A percentile compares a stretch with the other conserved stretches of the same genome.
Conservation (phyloP, 2,329 filamentous ascomycete species). For the Arthrobotrys sphaeroides region DNA sequence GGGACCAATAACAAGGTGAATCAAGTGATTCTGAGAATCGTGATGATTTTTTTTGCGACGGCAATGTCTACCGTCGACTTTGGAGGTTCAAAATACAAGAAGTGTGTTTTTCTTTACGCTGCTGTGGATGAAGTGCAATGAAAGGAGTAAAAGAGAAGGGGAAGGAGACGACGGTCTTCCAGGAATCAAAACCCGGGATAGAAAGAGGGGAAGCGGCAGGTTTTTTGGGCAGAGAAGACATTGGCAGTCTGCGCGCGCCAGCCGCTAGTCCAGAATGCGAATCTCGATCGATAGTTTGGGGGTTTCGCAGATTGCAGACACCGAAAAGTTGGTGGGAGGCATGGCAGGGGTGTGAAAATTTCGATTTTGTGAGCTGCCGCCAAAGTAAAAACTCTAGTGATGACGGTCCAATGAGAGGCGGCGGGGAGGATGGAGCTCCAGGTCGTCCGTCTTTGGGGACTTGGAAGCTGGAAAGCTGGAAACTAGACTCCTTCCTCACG, state of each 20-base stretch:
- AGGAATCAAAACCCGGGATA: constrained; percentile 8
- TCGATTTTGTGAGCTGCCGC: constrained; percentile 21
- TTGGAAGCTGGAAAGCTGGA: not conserved
- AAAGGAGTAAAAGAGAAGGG: not conserved
- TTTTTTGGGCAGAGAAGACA: constrained; percentile 17
- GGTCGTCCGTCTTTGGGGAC: not conserved
- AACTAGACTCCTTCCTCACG: not conserved
- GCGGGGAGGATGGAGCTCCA: not conserved
- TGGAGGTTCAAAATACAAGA: constrained; percentile 6
- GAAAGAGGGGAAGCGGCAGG: constrained; percentile 53
- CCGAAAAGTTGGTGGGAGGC: not conserved
- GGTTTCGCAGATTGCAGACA: not conserved
- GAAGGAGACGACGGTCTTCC: not conserved
- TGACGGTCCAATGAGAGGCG: not conserved
- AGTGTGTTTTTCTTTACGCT: not conserved
- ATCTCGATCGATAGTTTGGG: constrained; percentile 29
- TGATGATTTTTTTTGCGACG: constrained; percentile 1
- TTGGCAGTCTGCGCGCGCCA: not conserved
- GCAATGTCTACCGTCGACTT: constrained; percentile 18
- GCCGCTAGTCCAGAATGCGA: constrained; percentile 7
- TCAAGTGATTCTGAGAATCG: constrained; percentile 51
- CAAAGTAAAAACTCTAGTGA: not conserved
- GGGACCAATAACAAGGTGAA: constrained; percentile 55
- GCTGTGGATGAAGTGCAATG: not conserved
- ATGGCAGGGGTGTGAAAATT: constrained; percentile 22